Evolutionary conservation across 495 filamentous ascomycete species (phyloP), one percentile per base, ranked within the genome.

Genomic region (Neurospora africana): DNA sequence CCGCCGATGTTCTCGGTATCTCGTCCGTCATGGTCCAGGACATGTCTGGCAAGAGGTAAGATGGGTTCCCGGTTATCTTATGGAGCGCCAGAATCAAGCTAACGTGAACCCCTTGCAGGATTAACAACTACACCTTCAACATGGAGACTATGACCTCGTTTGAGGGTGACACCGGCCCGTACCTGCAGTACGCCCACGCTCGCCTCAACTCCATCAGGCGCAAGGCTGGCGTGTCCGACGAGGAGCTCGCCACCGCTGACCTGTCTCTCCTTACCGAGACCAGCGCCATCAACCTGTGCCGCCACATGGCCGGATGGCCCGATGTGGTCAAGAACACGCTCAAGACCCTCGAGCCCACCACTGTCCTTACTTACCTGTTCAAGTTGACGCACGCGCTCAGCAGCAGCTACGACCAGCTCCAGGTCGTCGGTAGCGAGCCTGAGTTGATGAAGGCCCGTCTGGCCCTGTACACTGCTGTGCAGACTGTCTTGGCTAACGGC

Each of bases 341-440:
- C 30, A 88, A 87, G 77, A 90, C 89, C 0, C 83, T 88, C 7
- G 89, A 91, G 78, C 90, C 89, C 8, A 86, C 87, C 10, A 89
- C 88, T 0, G 82, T 96, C 68, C 83, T 97, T 39, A 89, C 89
- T 13, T 97, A 95, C 82, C 87, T 97, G 61, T 95, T 95, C 85
- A 90, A 89, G 82, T 91, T 97, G 90, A 96, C 92, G 1, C 93
- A 95, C 79, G 85, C 89, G 69, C 81, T 97, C 70, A 94, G 91
- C 84, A 92, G 89, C 43, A 91, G 90, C 79, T 97, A 95, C 79
- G 93, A 94, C 76, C 87, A 92, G 5, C 86, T 97, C 39, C 87
- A 91, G 78, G 91, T 97, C 33, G 86, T 95, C 15, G 91, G 92
- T 65, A 92, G 89, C 76, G 87, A 87, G 77, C 86, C 85, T 19